Evolutionary conservation across 2,329 filamentous ascomycete species (phyloP), one percentile per base, ranked within the genome.

Genomic region (Aspergillus bombycis): DNA sequence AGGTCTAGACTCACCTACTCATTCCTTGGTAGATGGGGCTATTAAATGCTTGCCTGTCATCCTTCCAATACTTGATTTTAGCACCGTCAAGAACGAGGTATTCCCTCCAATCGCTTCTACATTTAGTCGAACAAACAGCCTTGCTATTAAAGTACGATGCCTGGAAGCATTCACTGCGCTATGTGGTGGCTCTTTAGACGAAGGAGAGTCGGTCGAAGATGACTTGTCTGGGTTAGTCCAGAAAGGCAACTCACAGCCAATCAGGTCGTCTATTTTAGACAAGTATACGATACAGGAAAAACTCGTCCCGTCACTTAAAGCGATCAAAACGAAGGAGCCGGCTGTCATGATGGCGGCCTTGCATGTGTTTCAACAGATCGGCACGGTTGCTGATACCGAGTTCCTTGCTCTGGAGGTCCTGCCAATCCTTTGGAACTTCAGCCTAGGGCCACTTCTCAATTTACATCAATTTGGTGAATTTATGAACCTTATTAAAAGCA

Each of bases 231-330:
- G 93, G 0, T 82, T 94, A 12, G 66, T 74, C 19, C 70, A 75
- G 46, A 74, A 74, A 72, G 80, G 48, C 78, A 85, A 68, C 75
- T 85, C 86, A 62, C 89, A 89, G 73, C 81, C 85, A 2, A 86
- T 85, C 4, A 91, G 87, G 1, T 90, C 90, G 0, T 93, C 89
- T 2, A 94, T 94, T 3, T 82, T 99, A 32, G 95, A 99, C 81
- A 98, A 98, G 77, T 98, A 95, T 74, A 98, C 95, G 0, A 94
- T 99, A 81, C 95, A 99, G 76, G 95, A 99, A 75, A 98, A 97
- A 81, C 91, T 99, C 38, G 87, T 98, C 0, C 95, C 95, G 0
- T 81, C 98, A 5, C 84, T 99, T 65, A 93, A 92, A 73, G 93
- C 85, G 2, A 98, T 99, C 81, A 98, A 97, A 79, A 99, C 95